Base-by-base conservation (phyloP, 176 grass and related monocot genomes). In the Guadua angustifolia region DNA sequence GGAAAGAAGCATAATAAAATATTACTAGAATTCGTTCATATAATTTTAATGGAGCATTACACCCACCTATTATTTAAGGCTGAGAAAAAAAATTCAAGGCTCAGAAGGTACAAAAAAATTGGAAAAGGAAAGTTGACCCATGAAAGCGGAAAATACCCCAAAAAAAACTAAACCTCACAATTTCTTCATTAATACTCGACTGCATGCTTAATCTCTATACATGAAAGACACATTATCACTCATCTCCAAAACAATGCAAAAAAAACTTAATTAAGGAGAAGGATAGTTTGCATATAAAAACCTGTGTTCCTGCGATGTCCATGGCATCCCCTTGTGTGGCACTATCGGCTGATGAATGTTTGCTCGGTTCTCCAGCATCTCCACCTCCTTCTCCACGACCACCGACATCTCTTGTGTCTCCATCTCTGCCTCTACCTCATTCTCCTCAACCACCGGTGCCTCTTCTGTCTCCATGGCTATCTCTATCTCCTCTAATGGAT, bases 301-400 rank as follows among this genome's bases (percentile, higher is more conserved):
- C 50, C 72, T 74, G 32, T 74, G 72, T 36, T 74, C 72, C 8
- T 55, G 9, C 17, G 8, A 5, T 0, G 49, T 74, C 72, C 72
- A 74, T 32, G 51, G 4, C 25, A 52, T 11, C 29, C 72, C 32
- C 5, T 55, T 74, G 1, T 9, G 47, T 0, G 14, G 24, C 15
- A 12, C 9, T 9, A 3, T 0, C 1, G 0, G 26, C 1, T 0
- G 26, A 10, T 1, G 4, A 53, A 36, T 36, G 4, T 12, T 25
- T 0, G 47, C 17, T 5, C 1, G 44, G 9, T 53, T 12, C 26
- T 74, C 32, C 9, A 2, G 3, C 1, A 35, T 4, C 71, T 33
- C 22, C 14, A 17, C 45, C 70, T 17, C 24, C 16, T 51, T 73
- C 45, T 73, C 44, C 24, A 50, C 14, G n/a, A n/a, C n/a, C n/a